Percentiles rank a stretch among this genome's conserved stretches.
Conservation (phyloP, 2,329 filamentous ascomycete species). For the Colletotrichum tofieldiae region DNA sequence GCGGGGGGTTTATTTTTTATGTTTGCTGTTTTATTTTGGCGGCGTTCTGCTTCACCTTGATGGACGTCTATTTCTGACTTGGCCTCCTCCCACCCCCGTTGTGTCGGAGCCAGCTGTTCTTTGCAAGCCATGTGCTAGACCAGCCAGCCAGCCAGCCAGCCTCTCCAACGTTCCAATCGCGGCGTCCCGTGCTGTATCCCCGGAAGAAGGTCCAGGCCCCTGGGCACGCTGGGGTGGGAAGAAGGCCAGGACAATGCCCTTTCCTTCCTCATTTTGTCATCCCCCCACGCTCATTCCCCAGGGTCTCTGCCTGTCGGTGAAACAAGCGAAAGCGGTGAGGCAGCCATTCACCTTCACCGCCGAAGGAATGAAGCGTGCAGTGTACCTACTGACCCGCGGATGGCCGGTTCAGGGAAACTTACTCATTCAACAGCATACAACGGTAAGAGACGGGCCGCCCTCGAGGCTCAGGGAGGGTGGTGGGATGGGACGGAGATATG, state of each 20-base stretch:
- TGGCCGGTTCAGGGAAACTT: constrained; percentile 17
- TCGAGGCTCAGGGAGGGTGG: not conserved
- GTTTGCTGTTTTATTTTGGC: not conserved
- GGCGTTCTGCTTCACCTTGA: not conserved
- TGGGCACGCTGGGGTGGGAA: not conserved
- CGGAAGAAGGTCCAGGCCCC: constrained; percentile 16
- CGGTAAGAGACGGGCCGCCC: not conserved
- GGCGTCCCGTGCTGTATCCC: constrained; percentile 19
- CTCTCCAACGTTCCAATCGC: constrained; percentile 17
- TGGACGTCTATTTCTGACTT: not conserved
- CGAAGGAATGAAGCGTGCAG: constrained; percentile 1
- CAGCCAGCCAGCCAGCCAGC: constrained; percentile 8
- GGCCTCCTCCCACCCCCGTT: not conserved
- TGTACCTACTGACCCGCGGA: constrained; percentile 4
- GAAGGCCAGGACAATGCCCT: not conserved
- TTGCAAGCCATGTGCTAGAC: not conserved
- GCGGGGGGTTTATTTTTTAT: not conserved
- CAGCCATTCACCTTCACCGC: constrained; percentile 32
- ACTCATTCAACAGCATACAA: not conserved
- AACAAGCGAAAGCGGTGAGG: constrained; percentile 41
- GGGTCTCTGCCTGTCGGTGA: constrained; percentile 37
- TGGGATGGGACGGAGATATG: not conserved
- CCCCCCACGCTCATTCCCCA: constrained; percentile 34
- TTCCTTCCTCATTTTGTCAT: constrained; percentile 9
- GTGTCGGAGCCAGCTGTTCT: not conserved